Percentiles rank a stretch among this genome's conserved stretches.
These are phyloP conservation scores for Abrus precatorius DNA, from an alignment of 306 rosid genomes.

Conservation along the genomic window DNA sequence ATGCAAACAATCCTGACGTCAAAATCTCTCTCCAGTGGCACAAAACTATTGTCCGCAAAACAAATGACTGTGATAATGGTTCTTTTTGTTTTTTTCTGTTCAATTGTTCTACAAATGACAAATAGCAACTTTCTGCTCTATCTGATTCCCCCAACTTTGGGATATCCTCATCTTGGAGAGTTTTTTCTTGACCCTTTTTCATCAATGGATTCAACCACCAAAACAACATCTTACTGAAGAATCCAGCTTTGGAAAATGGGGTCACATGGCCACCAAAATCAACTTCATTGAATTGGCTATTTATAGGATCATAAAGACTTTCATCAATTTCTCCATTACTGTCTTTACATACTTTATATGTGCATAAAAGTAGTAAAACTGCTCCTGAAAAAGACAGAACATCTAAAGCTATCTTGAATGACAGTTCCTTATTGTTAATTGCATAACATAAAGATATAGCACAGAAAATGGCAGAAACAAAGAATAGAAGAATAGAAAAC, in stretches of 20 bases:
- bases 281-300: conserved; percentile 42
- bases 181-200: conserved; percentile 67
- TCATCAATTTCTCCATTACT: conserved; percentile 39
- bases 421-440: conserved; percentile 33
- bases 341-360: conserved; percentile 44
- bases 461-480: conserved; percentile 47
- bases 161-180: conserved; percentile 63
- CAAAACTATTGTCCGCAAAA: conserved; percentile 51
- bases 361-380: conserved; percentile 46
- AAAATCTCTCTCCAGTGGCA: conserved; percentile 71
- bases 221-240: conserved; percentile 52
- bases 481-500: conserved; percentile 48
- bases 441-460: conserved; percentile 34
- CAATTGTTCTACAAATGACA: conserved; percentile 50
- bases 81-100: conserved; percentile 45
- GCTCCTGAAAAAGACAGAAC: conserved; percentile 40
- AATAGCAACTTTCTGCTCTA: conserved; percentile 65
- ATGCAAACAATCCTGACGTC: conserved; percentile 65
- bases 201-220: conserved; percentile 79
- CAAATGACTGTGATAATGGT: conserved; percentile 50
- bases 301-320: conserved; percentile 59
- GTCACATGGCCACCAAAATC: conserved; percentile 13
- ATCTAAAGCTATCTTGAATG: conserved; percentile 46
- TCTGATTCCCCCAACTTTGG: conserved; percentile 63
- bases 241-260: conserved; percentile 65